A percentile compares a stretch with the other conserved stretches of the same genome.
Evolutionary conservation across 2,329 filamentous ascomycete genomes (phyloP).

Genomic region (Tolypocladium cylindrosporum): DNA sequence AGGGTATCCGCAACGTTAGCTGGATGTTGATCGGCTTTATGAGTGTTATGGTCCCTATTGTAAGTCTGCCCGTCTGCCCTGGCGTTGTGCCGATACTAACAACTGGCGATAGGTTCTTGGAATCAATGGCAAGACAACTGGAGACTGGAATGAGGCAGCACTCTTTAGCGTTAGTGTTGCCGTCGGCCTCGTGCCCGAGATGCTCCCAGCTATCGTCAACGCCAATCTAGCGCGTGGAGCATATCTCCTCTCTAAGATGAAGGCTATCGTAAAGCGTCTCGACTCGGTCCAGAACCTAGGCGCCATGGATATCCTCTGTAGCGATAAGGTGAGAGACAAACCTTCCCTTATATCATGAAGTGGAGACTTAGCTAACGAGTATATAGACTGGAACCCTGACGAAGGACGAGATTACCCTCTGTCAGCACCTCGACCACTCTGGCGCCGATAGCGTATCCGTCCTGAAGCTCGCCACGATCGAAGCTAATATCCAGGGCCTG

Average conservation of each 20-base stretch:
- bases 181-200: conserved; percentile 17
- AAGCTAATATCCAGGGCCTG: conserved; percentile 12
- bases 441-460: conserved; percentile 10
- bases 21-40: conserved; percentile 19
- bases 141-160: conserved; percentile 15
- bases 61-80: conserved; percentile 2
- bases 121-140: conserved; percentile 13
- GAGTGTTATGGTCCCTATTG: conserved; percentile 18
- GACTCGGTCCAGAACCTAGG: conserved; percentile 18
- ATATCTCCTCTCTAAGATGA: conserved; percentile 18
- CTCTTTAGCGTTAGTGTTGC: conserved; percentile 19
- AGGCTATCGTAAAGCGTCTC: conserved; percentile 23
- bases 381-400: conserved; percentile 16
- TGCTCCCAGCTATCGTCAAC: conserved; percentile 19
- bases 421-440: conserved; percentile 9
- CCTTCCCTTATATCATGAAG: too few species aligned
- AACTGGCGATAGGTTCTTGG: conserved; percentile 9
- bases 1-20: conserved; percentile 16
- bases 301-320: conserved; percentile 18
- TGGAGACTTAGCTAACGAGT: neutral
- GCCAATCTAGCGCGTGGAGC: conserved; percentile 17
- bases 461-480: conserved; percentile 15
- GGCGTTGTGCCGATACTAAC: neutral
- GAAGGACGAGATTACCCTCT: conserved; percentile 16
- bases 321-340: conserved; percentile 13